A percentile compares a stretch with the other conserved stretches of the same genome.
These are phyloP conservation scores for Suillus brevipes DNA, from an alignment of 768 basidiomycete species.

Conservation along the genomic window DNA sequence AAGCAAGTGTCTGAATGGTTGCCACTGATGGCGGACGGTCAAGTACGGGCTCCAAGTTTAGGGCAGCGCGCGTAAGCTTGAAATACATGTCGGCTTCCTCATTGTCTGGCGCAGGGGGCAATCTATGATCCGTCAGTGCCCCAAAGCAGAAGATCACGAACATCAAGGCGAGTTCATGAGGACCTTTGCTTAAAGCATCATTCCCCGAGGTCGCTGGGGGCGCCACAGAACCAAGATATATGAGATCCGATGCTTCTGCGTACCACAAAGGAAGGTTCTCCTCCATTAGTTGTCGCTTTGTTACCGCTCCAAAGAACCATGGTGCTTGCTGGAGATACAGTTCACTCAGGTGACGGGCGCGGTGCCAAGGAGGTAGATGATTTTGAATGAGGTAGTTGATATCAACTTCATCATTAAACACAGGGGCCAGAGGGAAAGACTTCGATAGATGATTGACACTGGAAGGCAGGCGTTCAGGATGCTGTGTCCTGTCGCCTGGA, in stretches of 20 bases:
- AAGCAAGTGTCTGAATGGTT: slow-evolving; percentile 63
- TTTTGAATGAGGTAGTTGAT: slow-evolving; percentile 46
- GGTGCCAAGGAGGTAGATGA: slow-evolving; percentile 59
- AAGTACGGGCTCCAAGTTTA: slow-evolving; percentile 66
- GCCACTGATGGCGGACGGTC: slow-evolving; percentile 72
- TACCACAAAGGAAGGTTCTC: slow-evolving; percentile 70
- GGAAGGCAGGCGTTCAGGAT: slow-evolving; percentile 19
- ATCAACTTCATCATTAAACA: slow-evolving; percentile 37
- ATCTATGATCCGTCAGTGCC: slow-evolving; percentile 52
- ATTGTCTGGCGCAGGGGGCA: slow-evolving; percentile 55
- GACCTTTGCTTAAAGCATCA: slow-evolving; percentile 28
- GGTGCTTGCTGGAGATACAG: slow-evolving; percentile 77
- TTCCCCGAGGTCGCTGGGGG: slow-evolving; percentile 10
- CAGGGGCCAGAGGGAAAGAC: slow-evolving; percentile 52
- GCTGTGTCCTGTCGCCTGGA: neutral
- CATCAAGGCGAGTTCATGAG: slow-evolving; percentile 64
- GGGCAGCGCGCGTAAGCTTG: slow-evolving; percentile 60
- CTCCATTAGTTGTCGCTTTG: slow-evolving; percentile 59
- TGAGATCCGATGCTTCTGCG: slow-evolving; percentile 41
- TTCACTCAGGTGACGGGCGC: slow-evolving; percentile 58
- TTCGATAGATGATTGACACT: slow-evolving; percentile 31
- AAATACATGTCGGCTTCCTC: slow-evolving; percentile 54
- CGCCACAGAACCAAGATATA: slow-evolving; percentile 27
- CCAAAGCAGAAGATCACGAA: slow-evolving; percentile 67
- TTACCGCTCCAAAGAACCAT: slow-evolving; percentile 79